These are phyloP conservation scores for Vararia minispora DNA, from an alignment of 768 basidiomycete species.

Conservation along the genomic window DNA sequence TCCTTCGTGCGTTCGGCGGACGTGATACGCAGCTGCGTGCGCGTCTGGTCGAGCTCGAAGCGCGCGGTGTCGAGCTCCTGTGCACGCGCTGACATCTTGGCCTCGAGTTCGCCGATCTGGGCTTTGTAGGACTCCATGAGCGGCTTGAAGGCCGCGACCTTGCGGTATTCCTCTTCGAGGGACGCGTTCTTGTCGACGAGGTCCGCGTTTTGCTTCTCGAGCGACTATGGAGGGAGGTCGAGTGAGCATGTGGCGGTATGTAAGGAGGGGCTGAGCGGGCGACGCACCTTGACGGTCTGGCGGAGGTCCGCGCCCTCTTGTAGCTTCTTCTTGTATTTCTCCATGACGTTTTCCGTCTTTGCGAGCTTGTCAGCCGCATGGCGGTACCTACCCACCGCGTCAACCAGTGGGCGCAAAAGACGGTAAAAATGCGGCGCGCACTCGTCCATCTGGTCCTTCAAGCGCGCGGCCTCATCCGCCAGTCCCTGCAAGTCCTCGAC, in stretches of 20 bases:
- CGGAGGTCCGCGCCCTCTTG: slow-evolving; percentile 89
- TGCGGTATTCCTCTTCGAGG: slow-evolving; percentile 87
- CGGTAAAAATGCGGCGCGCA: slow-evolving; percentile 25
- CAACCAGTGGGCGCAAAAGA: neutral
- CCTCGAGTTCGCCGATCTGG: slow-evolving; percentile 74
- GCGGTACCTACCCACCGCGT: slow-evolving; percentile 47
- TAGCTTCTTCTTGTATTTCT: slow-evolving; percentile 97
- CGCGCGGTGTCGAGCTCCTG: slow-evolving; percentile 65
- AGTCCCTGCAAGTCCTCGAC: slow-evolving; percentile 70
- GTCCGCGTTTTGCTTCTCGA: slow-evolving; percentile 89
- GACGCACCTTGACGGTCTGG: slow-evolving; percentile 67
- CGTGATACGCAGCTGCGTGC: slow-evolving; percentile 55
- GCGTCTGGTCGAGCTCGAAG: slow-evolving; percentile 69
- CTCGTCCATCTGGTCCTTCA: slow-evolving; percentile 96
- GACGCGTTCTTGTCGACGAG: slow-evolving; percentile 86
- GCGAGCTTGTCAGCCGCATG: slow-evolving; percentile 87
- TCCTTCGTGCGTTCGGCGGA: slow-evolving; percentile 66
- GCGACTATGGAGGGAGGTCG: slow-evolving; percentile 33
- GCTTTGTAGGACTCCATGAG: slow-evolving; percentile 88
- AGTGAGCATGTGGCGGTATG: neutral
- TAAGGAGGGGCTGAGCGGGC: slow-evolving; percentile 6
- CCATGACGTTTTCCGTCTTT: slow-evolving; percentile 95
- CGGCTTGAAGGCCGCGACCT: slow-evolving; percentile 76
- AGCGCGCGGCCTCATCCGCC: slow-evolving; percentile 65
- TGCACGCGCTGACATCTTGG: slow-evolving; percentile 48